Evolutionary conservation across 192 early-diverging fungal genomes (phyloP), one percentile per base, ranked within the genome.

Genomic region (Coemansia sp.): DNA sequence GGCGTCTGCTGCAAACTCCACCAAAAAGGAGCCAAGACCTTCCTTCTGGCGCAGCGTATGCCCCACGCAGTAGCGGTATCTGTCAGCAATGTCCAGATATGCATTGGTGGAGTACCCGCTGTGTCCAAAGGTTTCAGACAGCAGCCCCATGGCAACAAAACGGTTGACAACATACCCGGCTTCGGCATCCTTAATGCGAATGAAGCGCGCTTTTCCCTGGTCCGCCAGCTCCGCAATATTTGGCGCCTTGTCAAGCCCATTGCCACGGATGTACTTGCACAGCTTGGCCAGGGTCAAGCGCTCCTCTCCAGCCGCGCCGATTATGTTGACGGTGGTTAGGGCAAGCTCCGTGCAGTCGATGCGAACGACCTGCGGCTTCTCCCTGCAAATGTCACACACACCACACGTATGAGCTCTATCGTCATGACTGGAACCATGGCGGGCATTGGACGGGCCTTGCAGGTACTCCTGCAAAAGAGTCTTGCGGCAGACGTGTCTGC

Each of bases 41-140:
- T 66, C 38, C 3, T 70, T 63, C 53, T 72, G 68, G 45, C 71
- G 68, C 11, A 74, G 49, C 16, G 61, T 61, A 44, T 64, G 62
- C 9, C 67, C 70, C 7, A 57, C 64, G 8, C 67, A 19, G 46
- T 63, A 14, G 2, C 51, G 42, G 61, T 72, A 76, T 49, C 42
- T 13, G 22, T 51, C 49, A 11, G 70, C 67, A 10, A 75, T 59
- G 50, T 55, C 72, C 38, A 85, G 69, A 60, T 88, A 91, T 66
- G 86, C 84, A 16, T 89, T 81, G 19, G 88, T 89, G 2, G 72
- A 63, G 58, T 90, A 90, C 0, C 85, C 84, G 5, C 86, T 91
- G 63, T 88, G 88, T 40, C 84, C 76, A 67, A 86, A 91, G 50
- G 85, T 86, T 44, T 90, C 87, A 3, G 71, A 59, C 7, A 91